phyloP scores from a whole-genome alignment of 108 stramenopile species.

The Cyclotella atomus region DNA sequence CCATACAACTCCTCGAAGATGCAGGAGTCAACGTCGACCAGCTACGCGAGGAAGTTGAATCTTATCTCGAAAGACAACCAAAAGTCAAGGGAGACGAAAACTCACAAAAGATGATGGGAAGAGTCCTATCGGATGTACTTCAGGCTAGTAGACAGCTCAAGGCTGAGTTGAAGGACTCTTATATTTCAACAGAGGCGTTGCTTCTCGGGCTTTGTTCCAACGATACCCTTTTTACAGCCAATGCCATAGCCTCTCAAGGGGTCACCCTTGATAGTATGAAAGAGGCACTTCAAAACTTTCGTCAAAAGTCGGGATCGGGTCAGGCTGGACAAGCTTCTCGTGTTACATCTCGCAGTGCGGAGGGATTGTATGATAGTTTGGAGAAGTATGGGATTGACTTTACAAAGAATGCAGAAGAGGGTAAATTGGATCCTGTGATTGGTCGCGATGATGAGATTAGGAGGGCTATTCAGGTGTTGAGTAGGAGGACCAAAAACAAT shows the following conservation, averaged over 20 bases:
- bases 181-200: slow-evolving; percentile 79
- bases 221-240: slow-evolving; percentile 67
- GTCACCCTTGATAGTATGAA: slow-evolving; percentile 62
- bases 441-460: slow-evolving; percentile 99
- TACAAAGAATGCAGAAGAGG: slow-evolving; percentile 82
- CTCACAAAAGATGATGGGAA: slow-evolving; percentile 77
- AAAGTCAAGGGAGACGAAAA: slow-evolving; percentile 43
- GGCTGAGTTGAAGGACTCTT: slow-evolving; percentile 75
- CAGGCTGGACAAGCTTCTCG: slow-evolving; percentile 23
- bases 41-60: slow-evolving; percentile 64
- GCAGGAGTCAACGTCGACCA: slow-evolving; percentile 60
- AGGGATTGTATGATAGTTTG: slow-evolving; percentile 94
- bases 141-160: slow-evolving; percentile 61
- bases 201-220: slow-evolving; percentile 66
- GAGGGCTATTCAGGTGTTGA: slow-evolving; percentile 94
- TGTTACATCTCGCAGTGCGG: slow-evolving; percentile 71
- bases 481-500: slow-evolving; percentile 98
- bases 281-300: slow-evolving; percentile 57
- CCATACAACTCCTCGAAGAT: slow-evolving; percentile 62
- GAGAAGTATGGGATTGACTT: slow-evolving; percentile 97
- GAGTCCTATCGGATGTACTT: slow-evolving; percentile 64
- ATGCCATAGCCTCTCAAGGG: slow-evolving; percentile 61
- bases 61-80: slow-evolving; percentile 64
- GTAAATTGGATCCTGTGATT: slow-evolving; percentile 97
- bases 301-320: slow-evolving; percentile 52